Percentiles rank a stretch among this genome's conserved stretches.
Conservation (phyloP, 495 filamentous ascomycete species). For the Aspergillus conjunctus region DNA sequence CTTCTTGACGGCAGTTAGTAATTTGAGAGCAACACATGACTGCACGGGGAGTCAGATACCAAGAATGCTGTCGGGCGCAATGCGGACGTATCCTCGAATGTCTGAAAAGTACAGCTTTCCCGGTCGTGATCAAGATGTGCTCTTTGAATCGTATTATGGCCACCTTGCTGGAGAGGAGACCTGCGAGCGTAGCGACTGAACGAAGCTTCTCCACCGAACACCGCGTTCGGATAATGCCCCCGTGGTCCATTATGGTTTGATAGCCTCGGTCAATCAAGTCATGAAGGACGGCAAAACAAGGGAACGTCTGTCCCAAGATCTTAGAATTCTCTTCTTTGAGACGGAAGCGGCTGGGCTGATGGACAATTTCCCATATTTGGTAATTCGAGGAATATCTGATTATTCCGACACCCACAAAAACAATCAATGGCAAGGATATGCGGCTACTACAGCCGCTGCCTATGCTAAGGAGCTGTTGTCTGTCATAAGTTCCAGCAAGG, state of each 20-base stretch:
- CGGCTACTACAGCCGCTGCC: conserved; percentile 36
- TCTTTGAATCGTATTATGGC: conserved; percentile 32
- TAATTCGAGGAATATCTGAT: conserved; percentile 39
- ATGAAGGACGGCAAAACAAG: conserved; percentile 17
- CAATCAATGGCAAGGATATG: conserved; percentile 39
- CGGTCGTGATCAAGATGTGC: conserved; percentile 26
- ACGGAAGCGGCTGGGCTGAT: conserved; percentile 52
- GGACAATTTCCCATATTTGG: conserved; percentile 31
- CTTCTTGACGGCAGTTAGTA: conserved; percentile 32
- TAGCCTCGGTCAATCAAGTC: conserved; percentile 25
- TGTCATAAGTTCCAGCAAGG: not conserved
- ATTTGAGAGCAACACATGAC: conserved; percentile 22
- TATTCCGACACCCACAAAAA: conserved; percentile 44
- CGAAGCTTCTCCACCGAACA: not conserved
- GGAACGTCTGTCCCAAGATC: conserved; percentile 20
- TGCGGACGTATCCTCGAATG: conserved; percentile 19
- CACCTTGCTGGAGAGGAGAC: conserved; percentile 14
- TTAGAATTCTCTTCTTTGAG: conserved; percentile 43
- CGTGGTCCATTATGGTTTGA: conserved; percentile 23
- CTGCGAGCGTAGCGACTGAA: not conserved
- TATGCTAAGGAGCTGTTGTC: conserved; percentile 31
- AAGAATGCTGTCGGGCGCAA: conserved; percentile 19
- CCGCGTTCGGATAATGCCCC: conserved; percentile 1
- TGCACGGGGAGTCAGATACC: conserved; percentile 11
- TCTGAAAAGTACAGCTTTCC: conserved; percentile 22